A percentile compares a stretch with the other conserved stretches of the same genome.
Evolutionary conservation across 1,284 basidiomycete genomes (phyloP).

Genomic region (Wolfiporia cocos): DNA sequence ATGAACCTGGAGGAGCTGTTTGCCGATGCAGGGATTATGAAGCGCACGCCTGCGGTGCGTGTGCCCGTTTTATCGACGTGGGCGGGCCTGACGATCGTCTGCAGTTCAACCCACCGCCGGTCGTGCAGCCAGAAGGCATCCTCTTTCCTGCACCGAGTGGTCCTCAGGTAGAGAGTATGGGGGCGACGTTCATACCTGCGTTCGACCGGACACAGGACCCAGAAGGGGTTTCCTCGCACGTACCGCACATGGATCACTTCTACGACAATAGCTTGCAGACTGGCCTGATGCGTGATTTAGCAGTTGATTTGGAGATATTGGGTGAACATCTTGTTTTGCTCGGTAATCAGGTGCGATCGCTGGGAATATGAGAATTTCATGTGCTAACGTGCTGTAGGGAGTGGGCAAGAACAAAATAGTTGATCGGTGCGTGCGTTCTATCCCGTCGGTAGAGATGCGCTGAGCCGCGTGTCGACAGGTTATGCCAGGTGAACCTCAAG

Average conservation of each 20-base stretch:
- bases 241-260: slow-evolving; percentile 64
- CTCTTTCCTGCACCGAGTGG: slow-evolving; percentile 40
- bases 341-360: slow-evolving; percentile 50
- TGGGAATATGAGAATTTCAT: neutral
- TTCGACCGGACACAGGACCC: slow-evolving; percentile 45
- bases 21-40: slow-evolving; percentile 42
- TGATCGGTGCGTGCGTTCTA: slow-evolving; percentile 38
- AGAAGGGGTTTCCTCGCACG: slow-evolving; percentile 46
- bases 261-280: slow-evolving; percentile 65
- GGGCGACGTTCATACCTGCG: slow-evolving; percentile 35
- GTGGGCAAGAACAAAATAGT: slow-evolving; percentile 69
- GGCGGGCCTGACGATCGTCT: neutral
- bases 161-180: slow-evolving; percentile 19
- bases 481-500: slow-evolving; percentile 46
- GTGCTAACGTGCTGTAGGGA: slow-evolving; percentile 29
- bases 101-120: slow-evolving; percentile 45
- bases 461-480: slow-evolving; percentile 24
- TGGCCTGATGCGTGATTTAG: slow-evolving; percentile 57
- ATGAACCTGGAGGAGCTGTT: slow-evolving; percentile 48
- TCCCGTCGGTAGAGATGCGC: too few species aligned
- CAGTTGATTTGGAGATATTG: slow-evolving; percentile 52
- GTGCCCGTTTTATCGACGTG: neutral
- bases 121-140: slow-evolving; percentile 31
- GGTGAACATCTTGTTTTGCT: slow-evolving; percentile 57
- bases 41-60: slow-evolving; percentile 36